These are phyloP conservation scores for Vigna unguiculata DNA, from an alignment of 306 rosid genomes.

Conservation along the genomic window DNA sequence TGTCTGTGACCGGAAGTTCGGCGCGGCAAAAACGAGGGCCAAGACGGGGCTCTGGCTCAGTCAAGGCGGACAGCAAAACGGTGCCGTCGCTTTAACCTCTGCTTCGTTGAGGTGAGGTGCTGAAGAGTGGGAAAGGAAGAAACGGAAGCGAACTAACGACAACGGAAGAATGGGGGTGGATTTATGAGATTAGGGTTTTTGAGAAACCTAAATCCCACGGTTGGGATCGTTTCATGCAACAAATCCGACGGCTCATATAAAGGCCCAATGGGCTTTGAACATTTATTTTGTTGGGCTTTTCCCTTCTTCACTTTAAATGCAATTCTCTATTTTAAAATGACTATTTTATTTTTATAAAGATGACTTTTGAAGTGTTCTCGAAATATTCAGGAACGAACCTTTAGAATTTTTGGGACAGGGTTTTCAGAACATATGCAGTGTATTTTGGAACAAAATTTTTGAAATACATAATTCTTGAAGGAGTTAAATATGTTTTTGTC, in stretches of 20 bases:
- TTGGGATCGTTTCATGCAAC: background rate
- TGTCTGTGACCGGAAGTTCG: background rate
- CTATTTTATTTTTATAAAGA: no score
- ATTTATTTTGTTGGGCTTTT: no score
- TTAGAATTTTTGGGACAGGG: no score
- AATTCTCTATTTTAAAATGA: no score
- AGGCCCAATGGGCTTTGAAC: constrained; percentile 7
- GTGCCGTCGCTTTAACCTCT: constrained; percentile 80
- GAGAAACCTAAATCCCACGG: background rate
- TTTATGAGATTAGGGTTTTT: constrained; percentile 34
- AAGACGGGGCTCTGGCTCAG: constrained; percentile 58
- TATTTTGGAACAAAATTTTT: no score
- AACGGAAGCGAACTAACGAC: background rate
- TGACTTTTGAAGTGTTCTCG: no score
- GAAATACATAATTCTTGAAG: no score
- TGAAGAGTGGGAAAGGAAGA: background rate
- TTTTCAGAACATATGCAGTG: no score
- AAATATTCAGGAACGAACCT: no score
- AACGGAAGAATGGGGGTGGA: background rate
- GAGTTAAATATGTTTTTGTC: no score
- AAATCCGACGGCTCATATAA: background rate
- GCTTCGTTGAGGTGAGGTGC: background rate
- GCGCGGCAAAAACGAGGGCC: constrained; percentile 71
- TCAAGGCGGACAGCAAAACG: constrained; percentile 79
- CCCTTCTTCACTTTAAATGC: no score